phyloP scores from a whole-genome alignment of 2,329 filamentous ascomycete species.

The Chaetomium sp. region DNA sequence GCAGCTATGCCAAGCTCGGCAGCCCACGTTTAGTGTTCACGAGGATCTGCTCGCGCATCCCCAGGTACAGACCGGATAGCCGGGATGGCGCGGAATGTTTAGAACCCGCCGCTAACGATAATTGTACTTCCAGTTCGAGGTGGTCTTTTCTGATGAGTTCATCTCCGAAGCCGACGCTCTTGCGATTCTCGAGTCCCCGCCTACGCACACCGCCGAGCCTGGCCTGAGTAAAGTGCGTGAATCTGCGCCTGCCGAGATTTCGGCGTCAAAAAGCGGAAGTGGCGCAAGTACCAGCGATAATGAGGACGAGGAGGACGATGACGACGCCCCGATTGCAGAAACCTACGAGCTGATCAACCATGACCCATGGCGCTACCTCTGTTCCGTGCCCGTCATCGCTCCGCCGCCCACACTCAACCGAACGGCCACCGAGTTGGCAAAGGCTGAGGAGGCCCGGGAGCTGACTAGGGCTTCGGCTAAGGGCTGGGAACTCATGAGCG shows the following conservation, averaged over 20 bases:
- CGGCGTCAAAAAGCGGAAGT: slow-evolving; percentile 12
- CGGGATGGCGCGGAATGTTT: no score
- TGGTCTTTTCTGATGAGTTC: slow-evolving; percentile 67
- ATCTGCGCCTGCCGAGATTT: slow-evolving; percentile 27
- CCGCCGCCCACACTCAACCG: slow-evolving; percentile 52
- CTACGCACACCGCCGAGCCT: slow-evolving; percentile 37
- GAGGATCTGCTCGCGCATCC: slow-evolving; percentile 84
- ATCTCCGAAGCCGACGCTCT: slow-evolving; percentile 66
- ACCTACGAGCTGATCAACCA: slow-evolving; percentile 71
- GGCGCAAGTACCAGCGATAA: slow-evolving; percentile 21
- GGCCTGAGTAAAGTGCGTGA: slow-evolving; percentile 34
- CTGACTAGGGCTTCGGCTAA: slow-evolving; percentile 67
- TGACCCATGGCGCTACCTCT: slow-evolving; percentile 68
- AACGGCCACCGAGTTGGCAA: slow-evolving; percentile 59
- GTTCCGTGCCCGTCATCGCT: slow-evolving; percentile 68
- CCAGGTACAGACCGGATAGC: slow-evolving; percentile 48
- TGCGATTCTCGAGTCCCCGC: slow-evolving; percentile 44
- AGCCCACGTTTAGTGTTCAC: slow-evolving; percentile 70
- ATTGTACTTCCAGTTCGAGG: slow-evolving; percentile 59
- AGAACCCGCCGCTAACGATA: background rate
- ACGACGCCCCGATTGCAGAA: slow-evolving; percentile 33
- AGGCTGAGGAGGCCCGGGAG: slow-evolving; percentile 73
- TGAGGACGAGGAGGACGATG: slow-evolving; percentile 27
- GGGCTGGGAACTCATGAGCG: slow-evolving; percentile 72
- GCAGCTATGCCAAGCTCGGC: slow-evolving; percentile 43